These are phyloP conservation scores for Serendipita sp. DNA, from an alignment of 768 basidiomycete genomes.

Conservation along the genomic window DNA sequence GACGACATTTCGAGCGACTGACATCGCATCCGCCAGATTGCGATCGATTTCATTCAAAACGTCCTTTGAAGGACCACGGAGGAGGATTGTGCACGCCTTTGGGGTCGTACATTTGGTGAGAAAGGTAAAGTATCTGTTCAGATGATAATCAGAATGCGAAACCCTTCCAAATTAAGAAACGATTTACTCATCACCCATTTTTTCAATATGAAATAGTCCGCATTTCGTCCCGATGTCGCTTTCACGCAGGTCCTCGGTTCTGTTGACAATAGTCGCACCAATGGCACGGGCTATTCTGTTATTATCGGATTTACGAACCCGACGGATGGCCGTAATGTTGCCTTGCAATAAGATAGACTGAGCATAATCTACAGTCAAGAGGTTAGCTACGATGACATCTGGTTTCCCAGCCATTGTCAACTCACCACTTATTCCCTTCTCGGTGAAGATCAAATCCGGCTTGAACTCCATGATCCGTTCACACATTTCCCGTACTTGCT, in stretches of 20 bases:
- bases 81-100: conserved; percentile 94
- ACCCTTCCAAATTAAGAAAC: neutral
- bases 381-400: neutral
- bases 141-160: neutral
- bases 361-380: conserved; percentile 51
- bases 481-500: conserved; percentile 82
- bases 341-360: conserved; percentile 79
- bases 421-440: conserved; percentile 94
- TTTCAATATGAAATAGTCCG: conserved; percentile 92
- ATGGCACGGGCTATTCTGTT: conserved; percentile 94
- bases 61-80: conserved; percentile 95
- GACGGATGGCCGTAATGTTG: conserved; percentile 82
- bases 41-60: conserved; percentile 97
- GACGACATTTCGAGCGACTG: conserved; percentile 89
- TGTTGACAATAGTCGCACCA: conserved; percentile 93
- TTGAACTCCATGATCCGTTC: conserved; percentile 80
- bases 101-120: conserved; percentile 79
- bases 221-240: conserved; percentile 83
- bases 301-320: conserved; percentile 98
- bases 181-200: conserved; percentile 82
- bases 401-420: too few relatives aligned
- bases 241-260: conserved; percentile 86
- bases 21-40: conserved; percentile 95
- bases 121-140: conserved; percentile 82
- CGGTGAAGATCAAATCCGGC: conserved; percentile 88